These are phyloP conservation scores for Argentina anserina DNA, from an alignment of 306 rosid genomes.

Conservation along the genomic window DNA sequence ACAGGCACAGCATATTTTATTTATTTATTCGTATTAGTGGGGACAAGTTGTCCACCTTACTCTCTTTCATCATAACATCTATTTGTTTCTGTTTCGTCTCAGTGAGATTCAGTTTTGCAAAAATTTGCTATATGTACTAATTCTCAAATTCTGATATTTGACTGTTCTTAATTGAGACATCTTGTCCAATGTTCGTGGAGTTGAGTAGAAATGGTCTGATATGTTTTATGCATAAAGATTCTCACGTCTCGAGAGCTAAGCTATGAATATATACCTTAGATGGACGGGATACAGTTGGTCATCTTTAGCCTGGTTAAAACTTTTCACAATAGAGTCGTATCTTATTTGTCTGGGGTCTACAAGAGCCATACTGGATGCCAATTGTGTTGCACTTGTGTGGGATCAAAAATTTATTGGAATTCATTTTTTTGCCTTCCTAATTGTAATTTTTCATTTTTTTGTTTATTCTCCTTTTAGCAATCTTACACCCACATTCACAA, in stretches of 20 bases:
- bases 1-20: neutral
- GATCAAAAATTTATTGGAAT: neutral
- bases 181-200: neutral
- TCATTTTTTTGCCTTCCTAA: neutral
- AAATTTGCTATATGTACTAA: neutral
- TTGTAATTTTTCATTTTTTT: neutral
- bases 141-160: neutral
- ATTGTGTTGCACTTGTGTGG: neutral
- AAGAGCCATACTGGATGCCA: neutral
- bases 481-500: neutral
- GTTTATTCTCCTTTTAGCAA: neutral
- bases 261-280: neutral
- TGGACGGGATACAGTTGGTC: neutral
- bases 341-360: neutral
- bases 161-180: neutral
- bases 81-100: neutral
- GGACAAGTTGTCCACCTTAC: neutral
- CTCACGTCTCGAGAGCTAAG: neutral
- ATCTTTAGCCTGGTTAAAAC: neutral
- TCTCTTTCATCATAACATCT: neutral
- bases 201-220: neutral
- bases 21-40: neutral
- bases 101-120: neutral
- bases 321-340: neutral
- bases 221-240: neutral